Percentiles rank a stretch among this genome's conserved stretches.
These are phyloP conservation scores for Trametes meyenii DNA, from an alignment of 768 basidiomycete genomes.

Conservation along the genomic window DNA sequence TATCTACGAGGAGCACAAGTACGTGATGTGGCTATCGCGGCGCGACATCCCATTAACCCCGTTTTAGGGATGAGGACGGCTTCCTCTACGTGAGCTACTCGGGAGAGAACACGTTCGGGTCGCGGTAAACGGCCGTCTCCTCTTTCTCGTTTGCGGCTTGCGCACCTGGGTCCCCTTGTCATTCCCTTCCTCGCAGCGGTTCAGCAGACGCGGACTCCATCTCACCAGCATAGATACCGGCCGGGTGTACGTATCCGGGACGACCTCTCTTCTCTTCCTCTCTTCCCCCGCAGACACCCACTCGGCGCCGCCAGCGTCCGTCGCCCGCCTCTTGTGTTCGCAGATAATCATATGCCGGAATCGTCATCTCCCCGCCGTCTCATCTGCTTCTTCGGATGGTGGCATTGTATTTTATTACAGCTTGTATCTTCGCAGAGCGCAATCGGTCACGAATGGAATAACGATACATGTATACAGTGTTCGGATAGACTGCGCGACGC, in stretches of 20 bases:
- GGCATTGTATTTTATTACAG: constrained; percentile 23
- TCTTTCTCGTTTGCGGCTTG: neutral
- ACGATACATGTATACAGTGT: constrained; percentile 17
- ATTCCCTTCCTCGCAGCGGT: constrained; percentile 3
- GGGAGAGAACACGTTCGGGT: constrained; percentile 95
- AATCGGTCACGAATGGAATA: constrained; percentile 21
- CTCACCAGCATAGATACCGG: constrained; percentile 22
- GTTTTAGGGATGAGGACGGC: constrained; percentile 92
- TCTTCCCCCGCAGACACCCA: constrained; percentile 3
- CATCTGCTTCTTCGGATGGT: constrained; percentile 22
- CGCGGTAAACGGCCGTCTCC: constrained; percentile 23
- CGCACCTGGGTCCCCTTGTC: neutral
- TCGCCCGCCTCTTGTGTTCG: neutral
- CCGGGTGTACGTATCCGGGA: constrained; percentile 15
- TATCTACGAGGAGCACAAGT: constrained; percentile 99
- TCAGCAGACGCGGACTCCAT: constrained; percentile 20
- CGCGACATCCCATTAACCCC: neutral
- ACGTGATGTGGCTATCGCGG: constrained; percentile 36
- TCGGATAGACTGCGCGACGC: neutral
- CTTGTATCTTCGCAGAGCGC: constrained; percentile 24
- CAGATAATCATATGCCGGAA: constrained; percentile 20
- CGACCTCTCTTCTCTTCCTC: neutral
- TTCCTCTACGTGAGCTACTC: constrained; percentile 99
- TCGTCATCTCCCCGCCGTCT: constrained; percentile 18
- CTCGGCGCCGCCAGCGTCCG: constrained; percentile 13